Evolutionary conservation across 352 stramenopile genomes (phyloP), one percentile per base, ranked within the genome.

Genomic region (Phytophthora kernoviae): DNA sequence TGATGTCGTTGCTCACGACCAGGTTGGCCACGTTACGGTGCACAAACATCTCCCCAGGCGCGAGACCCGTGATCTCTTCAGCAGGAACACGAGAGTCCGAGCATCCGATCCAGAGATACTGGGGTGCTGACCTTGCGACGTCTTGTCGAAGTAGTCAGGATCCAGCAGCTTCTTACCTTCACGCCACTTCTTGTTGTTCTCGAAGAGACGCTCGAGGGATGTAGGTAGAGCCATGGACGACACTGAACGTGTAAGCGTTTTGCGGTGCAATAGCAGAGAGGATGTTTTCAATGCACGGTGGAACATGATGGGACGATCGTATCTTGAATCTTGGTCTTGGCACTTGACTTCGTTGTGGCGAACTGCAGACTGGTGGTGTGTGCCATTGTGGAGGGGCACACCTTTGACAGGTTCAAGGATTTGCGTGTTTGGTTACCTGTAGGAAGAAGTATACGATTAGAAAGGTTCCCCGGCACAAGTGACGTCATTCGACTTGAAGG

Each of bases 31-130:
- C 71, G 61, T 98, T 98, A 47, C 91, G 88, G 63, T 96, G 87
- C 46, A 97, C 88, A 60, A 98, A 98, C 54, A 98, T 74, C 61
- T 95, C 78, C 24, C 91, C 91, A 4, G 82, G 79, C 9, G 89
- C 61, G 12, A 91, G 73, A 0, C 89, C 87, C 65, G 91, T 92
- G 47, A 97, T 93, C 62, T 94, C 81, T 40, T 97, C 85, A 7
- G 88, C 83, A 0, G 84, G 81, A 8, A 97, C 89, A 33, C 91
- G 85, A 15, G 89, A 90, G 72, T 97, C 89, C 22, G 87, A 88
- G 79, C 91, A 96, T 54, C 88, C 88, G 64, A 97, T 96, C 80
- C 87, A 96, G 17, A 97, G 59, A 61, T 95, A 96, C 70, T 96
- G 79, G 90, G 90, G 40, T 91, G 79, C 65, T 97, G 90, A 8